phyloP scores from a whole-genome alignment of 1,139 yeast species.

The Hyphopichia khmerensis region DNA sequence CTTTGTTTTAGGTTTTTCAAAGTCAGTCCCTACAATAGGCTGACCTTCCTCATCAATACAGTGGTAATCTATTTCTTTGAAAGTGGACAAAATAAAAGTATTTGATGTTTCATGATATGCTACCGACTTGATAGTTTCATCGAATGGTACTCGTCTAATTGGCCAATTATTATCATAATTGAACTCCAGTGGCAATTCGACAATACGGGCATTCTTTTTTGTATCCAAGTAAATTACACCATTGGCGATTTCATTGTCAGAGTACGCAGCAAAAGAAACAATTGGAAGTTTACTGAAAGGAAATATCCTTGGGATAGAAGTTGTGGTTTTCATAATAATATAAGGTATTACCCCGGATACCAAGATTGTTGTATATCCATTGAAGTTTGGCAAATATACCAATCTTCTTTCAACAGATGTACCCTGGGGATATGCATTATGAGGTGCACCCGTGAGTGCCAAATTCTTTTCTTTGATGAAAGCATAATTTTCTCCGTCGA shows the following conservation, averaged over 20 bases:
- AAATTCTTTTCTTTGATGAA: slow-evolving; percentile 50
- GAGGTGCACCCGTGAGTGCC: slow-evolving; percentile 69
- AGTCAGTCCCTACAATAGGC: slow-evolving; percentile 58
- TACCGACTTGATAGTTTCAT: slow-evolving; percentile 66
- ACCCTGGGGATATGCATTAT: slow-evolving; percentile 67
- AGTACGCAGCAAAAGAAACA: slow-evolving; percentile 59
- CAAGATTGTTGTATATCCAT: slow-evolving; percentile 60
- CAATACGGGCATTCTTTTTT: slow-evolving; percentile 69
- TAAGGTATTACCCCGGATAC: slow-evolving; percentile 78
- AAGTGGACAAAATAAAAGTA: slow-evolving; percentile 65
- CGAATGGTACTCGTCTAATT: slow-evolving; percentile 50
- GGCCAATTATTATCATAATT: slow-evolving; percentile 69
- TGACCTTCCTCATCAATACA: slow-evolving; percentile 77
- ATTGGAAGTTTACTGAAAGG: slow-evolving; percentile 65
- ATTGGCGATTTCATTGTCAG: slow-evolving; percentile 34
- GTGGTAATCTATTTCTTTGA: slow-evolving; percentile 57
- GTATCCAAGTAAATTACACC: slow-evolving; percentile 77
- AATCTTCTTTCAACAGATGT: slow-evolving; percentile 69
- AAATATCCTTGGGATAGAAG: slow-evolving; percentile 65
- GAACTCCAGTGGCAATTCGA: slow-evolving; percentile 52
- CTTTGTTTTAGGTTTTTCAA: slow-evolving; percentile 49
- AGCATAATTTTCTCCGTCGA: slow-evolving; percentile 50
- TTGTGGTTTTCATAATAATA: slow-evolving; percentile 61
- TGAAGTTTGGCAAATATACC: slow-evolving; percentile 57
- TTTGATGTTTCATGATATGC: slow-evolving; percentile 72